A percentile compares a stretch with the other conserved stretches of the same genome.
Evolutionary conservation across 1,139 yeast species (phyloP).

Genomic region (Sugiyamaella grinbergsii): DNA sequence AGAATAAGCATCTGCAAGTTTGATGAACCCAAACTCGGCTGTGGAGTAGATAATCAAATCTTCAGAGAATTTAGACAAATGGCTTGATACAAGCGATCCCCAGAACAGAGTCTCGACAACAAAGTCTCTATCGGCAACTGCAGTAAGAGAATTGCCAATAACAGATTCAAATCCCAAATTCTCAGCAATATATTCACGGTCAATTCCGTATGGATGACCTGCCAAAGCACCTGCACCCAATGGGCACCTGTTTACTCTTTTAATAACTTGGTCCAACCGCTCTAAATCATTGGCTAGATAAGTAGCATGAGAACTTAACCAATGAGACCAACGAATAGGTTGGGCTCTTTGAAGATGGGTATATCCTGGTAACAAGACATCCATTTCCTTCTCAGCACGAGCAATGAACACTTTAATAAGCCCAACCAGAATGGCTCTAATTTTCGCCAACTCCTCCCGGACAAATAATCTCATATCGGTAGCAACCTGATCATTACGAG

Average conservation of each 20-base stretch:
- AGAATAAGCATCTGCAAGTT: conserved; percentile 95
- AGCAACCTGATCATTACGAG: conserved; percentile 98
- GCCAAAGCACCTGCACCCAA: conserved; percentile 98
- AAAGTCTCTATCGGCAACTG: conserved; percentile 96
- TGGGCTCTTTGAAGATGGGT: conserved; percentile 98
- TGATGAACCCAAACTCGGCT: conserved; percentile 93
- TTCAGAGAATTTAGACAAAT: conserved; percentile 89
- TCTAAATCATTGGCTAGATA: conserved; percentile 88
- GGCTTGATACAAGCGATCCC: conserved; percentile 95
- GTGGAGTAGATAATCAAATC: conserved; percentile 95
- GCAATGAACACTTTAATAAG: conserved; percentile 66
- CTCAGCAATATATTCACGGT: conserved; percentile 81
- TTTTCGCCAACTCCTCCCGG: conserved; percentile 67
- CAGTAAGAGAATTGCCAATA: conserved; percentile 92
- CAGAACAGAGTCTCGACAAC: conserved; percentile 96
- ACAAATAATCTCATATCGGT: conserved; percentile 96
- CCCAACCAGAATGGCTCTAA: conserved; percentile 59
- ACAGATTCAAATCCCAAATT: conserved; percentile 79
- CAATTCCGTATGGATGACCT: conserved; percentile 98
- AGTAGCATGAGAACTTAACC: conserved; percentile 93
- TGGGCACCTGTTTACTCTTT: conserved; percentile 84
- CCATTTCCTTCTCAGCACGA: conserved; percentile 85
- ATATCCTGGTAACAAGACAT: conserved; percentile 96
- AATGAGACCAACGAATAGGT: conserved; percentile 98
- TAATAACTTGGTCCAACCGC: conserved; percentile 76